These are phyloP conservation scores for Dothistroma pini DNA, from an alignment of 2,329 filamentous ascomycete genomes.

Conservation along the genomic window DNA sequence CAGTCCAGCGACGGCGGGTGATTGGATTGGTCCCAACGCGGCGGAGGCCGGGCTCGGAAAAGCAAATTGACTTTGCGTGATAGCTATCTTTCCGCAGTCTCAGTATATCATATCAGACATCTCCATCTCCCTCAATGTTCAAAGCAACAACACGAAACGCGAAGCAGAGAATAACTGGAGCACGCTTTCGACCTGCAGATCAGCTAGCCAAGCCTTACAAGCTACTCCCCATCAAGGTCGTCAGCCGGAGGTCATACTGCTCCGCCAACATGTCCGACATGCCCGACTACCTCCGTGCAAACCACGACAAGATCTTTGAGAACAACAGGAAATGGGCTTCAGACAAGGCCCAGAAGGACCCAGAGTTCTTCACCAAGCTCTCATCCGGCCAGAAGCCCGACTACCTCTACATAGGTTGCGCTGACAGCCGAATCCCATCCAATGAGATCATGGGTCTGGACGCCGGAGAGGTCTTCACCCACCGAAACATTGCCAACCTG, in stretches of 20 bases:
- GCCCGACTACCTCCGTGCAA: conserved; percentile 11
- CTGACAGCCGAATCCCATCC: conserved; percentile 78
- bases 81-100: too few species aligned
- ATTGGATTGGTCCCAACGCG: too few species aligned
- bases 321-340: conserved; percentile 68
- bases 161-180: background rate
- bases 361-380: conserved; percentile 65
- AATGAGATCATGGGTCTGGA: conserved; percentile 72
- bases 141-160: background rate
- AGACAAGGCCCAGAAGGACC: conserved; percentile 61
- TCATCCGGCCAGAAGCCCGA: conserved; percentile 62
- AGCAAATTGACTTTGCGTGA: too few species aligned
- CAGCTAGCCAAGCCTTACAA: background rate
- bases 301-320: conserved; percentile 46
- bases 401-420: conserved; percentile 79
- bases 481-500: conserved; percentile 85
- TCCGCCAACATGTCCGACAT: conserved; percentile 12
- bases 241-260: conserved; percentile 7
- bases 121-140: background rate
- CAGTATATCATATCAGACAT: too few species aligned
- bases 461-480: conserved; percentile 79
- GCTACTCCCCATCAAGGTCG: conserved; percentile 12
- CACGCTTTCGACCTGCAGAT: background rate
- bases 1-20: too few species aligned
- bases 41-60: too few species aligned